These are phyloP conservation scores for Ophiostoma montium DNA, from an alignment of 2,329 filamentous ascomycete genomes.

Conservation along the genomic window DNA sequence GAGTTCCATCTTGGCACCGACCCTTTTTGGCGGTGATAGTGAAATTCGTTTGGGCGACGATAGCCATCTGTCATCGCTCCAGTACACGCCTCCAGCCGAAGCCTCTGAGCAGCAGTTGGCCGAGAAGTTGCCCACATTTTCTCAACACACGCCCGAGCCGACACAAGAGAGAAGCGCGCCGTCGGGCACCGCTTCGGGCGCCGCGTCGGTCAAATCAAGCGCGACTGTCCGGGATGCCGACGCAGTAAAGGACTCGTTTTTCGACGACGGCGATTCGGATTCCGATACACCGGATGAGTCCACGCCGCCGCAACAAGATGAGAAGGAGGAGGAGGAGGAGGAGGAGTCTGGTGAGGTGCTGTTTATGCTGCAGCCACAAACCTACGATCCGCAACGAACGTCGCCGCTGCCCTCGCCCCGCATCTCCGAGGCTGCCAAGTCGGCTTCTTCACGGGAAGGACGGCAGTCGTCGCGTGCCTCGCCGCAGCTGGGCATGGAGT, in stretches of 20 bases:
- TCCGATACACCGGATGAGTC: too few relatives aligned
- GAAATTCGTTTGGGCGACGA: conserved; percentile 13
- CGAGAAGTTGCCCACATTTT: neutral
- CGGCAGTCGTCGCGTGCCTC: neutral
- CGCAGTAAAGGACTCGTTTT: neutral
- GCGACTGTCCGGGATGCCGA: conserved; percentile 1
- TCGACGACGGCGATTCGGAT: neutral
- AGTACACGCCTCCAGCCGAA: conserved; percentile 15
- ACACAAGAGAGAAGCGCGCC: neutral
- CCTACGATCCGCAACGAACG: conserved; percentile 39
- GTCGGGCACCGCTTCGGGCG: neutral
- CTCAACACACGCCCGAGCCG: neutral
- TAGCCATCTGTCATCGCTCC: conserved; percentile 17
- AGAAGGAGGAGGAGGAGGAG: neutral
- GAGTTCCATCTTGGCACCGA: conserved; percentile 7
- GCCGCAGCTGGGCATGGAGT: conserved; percentile 1
- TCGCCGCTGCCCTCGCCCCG: conserved; percentile 34
- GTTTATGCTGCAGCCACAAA: conserved; percentile 42
- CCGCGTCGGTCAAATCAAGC: conserved; percentile 2
- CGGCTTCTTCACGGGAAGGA: neutral
- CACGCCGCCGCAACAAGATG: neutral
- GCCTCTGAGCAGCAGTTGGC: neutral
- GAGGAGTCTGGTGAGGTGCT: conserved; percentile 21
- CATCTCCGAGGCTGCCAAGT: conserved; percentile 16
- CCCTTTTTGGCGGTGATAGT: conserved; percentile 11